A percentile compares a stretch with the other conserved stretches of the same genome.
phyloP scores from a whole-genome alignment of 2,329 filamentous ascomycete genomes.

The Aspergillus fumigatus region DNA sequence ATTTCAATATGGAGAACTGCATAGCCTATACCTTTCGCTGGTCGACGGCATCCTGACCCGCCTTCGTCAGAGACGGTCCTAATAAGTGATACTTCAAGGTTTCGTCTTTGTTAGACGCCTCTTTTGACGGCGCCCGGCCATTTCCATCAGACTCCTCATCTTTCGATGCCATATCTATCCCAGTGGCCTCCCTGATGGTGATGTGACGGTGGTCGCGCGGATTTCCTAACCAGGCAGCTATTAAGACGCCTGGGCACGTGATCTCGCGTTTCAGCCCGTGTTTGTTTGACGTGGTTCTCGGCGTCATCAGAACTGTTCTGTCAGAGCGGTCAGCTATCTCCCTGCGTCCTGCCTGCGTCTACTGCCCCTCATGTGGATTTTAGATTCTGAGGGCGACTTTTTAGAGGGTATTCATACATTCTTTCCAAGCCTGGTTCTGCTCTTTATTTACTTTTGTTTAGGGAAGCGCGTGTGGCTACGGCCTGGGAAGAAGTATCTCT shows the following conservation, averaged over 20 bases:
- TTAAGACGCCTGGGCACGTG: constrained; percentile 32
- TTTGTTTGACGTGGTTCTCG: constrained; percentile 14
- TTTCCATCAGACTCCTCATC: constrained; percentile 13
- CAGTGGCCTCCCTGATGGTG: neutral
- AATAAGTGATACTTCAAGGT: constrained; percentile 86
- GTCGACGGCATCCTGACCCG: constrained; percentile 89
- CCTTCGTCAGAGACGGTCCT: constrained; percentile 87
- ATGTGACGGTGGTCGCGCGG: neutral
- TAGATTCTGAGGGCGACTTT: constrained; percentile 50
- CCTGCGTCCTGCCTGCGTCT: neutral
- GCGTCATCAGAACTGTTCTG: neutral
- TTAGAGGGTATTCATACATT: constrained; percentile 46
- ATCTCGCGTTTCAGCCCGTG: constrained; percentile 26
- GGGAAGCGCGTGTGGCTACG: constrained; percentile 76
- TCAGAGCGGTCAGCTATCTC: neutral
- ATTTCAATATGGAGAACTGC: neutral
- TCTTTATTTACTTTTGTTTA: constrained; percentile 28
- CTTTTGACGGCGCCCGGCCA: neutral
- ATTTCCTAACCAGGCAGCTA: constrained; percentile 24
- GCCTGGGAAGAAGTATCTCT: constrained; percentile 78
- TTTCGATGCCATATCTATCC: constrained; percentile 20
- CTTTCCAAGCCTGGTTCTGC: constrained; percentile 23
- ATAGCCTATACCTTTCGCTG: constrained; percentile 64
- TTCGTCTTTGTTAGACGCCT: constrained; percentile 38
- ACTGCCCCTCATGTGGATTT: constrained; percentile 56